A percentile compares a stretch with the other conserved stretches of the same genome.
Evolutionary conservation across 768 basidiomycete genomes (phyloP).

Genomic region (Russula foetens): DNA sequence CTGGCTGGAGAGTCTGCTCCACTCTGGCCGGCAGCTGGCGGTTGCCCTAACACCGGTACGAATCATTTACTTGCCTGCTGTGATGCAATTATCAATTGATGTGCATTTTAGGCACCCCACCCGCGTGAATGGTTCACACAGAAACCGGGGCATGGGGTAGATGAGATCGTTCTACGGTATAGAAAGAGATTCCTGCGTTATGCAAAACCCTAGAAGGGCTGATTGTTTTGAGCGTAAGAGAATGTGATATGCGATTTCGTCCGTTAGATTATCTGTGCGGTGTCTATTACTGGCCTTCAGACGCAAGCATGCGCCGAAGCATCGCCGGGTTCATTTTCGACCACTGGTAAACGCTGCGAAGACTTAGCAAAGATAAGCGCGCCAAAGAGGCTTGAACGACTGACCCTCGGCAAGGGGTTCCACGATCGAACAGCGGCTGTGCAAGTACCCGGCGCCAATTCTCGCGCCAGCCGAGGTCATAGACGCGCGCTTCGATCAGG

Average conservation of each 20-base stretch:
- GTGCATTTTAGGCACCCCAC: neutral
- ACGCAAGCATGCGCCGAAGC: constrained; percentile 12
- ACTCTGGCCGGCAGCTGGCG: constrained; percentile 40
- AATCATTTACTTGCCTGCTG: neutral
- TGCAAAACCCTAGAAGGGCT: no score
- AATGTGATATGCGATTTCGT: neutral
- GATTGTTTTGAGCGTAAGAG: neutral
- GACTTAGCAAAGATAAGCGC: neutral
- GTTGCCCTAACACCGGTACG: constrained; percentile 47
- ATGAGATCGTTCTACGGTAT: neutral
- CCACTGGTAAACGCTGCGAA: constrained; percentile 13
- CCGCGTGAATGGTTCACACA: neutral
- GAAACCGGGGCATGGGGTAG: neutral
- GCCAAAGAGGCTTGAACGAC: neutral
- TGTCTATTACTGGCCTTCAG: neutral
- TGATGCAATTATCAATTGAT: neutral
- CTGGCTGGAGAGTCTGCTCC: constrained; percentile 40
- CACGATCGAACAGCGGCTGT: constrained; percentile 7
- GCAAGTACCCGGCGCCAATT: constrained; percentile 17
- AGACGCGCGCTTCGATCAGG: constrained; percentile 7
- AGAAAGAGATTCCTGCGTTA: no score
- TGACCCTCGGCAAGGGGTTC: neutral
- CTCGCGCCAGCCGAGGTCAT: constrained; percentile 20
- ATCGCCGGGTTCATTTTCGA: constrained; percentile 19
- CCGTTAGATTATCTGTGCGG: neutral